These are phyloP conservation scores for Ogataea dorogensis DNA, from an alignment of 805 yeast genomes.

Conservation along the genomic window DNA sequence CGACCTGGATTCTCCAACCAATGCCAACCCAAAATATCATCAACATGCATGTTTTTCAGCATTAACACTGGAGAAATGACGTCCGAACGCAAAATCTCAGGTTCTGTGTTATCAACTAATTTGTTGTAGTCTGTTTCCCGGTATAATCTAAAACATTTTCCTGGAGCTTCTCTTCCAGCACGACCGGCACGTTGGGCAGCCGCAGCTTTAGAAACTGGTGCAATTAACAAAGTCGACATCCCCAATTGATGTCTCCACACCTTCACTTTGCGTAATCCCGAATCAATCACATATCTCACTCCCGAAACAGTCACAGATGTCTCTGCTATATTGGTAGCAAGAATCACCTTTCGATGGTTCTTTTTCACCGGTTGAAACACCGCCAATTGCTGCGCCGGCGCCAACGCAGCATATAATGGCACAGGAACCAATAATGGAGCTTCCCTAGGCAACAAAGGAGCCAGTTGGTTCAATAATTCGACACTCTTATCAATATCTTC, in stretches of 20 bases:
- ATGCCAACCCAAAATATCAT: constrained; percentile 80
- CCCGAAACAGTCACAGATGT: constrained; percentile 97
- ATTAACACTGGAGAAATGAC: constrained; percentile 81
- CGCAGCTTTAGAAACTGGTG: constrained; percentile 90
- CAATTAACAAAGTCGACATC: constrained; percentile 85
- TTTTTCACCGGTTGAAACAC: constrained; percentile 68
- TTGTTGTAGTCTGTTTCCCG: constrained; percentile 66
- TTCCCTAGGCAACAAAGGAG: constrained; percentile 66
- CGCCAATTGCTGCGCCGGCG: constrained; percentile 76
- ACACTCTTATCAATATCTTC: constrained; percentile 93
- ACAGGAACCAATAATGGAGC: constrained; percentile 75
- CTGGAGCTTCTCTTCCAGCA: constrained; percentile 97
- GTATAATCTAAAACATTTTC: constrained; percentile 84
- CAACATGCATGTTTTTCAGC: constrained; percentile 78
- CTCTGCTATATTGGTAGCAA: constrained; percentile 96
- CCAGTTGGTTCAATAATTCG: constrained; percentile 53
- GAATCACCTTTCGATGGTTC: constrained; percentile 77
- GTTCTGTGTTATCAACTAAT: constrained; percentile 79
- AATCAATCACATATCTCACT: constrained; percentile 86
- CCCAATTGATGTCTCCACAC: constrained; percentile 95
- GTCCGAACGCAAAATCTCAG: constrained; percentile 87
- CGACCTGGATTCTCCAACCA: constrained; percentile 93
- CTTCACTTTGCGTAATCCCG: constrained; percentile 89
- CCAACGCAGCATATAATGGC: constrained; percentile 92
- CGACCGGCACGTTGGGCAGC: constrained; percentile 96